These are phyloP conservation scores for Plasmopara muralis DNA, from an alignment of 352 stramenopile genomes.

Conservation along the genomic window DNA sequence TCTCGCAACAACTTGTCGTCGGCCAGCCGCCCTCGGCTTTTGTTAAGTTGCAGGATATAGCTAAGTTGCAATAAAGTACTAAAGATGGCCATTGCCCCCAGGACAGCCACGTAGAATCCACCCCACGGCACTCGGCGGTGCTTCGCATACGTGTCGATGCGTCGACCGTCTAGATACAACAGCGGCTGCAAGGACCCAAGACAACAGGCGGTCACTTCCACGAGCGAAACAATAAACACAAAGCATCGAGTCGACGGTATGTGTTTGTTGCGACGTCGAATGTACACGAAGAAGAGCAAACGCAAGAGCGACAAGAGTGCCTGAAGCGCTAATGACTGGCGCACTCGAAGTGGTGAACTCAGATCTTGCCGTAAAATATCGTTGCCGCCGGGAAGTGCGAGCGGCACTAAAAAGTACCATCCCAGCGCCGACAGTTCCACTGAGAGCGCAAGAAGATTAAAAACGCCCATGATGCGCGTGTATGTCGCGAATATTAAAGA, in stretches of 20 bases:
- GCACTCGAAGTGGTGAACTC: slow-evolving; percentile 33
- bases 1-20: slow-evolving; percentile 63
- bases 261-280: slow-evolving; percentile 60
- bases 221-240: slow-evolving; percentile 71
- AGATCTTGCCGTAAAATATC: slow-evolving; percentile 37
- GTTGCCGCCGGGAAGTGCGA: slow-evolving; percentile 21
- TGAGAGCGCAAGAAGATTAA: slow-evolving; percentile 54
- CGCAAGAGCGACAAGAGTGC: slow-evolving; percentile 45
- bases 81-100: slow-evolving; percentile 39
- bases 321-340: slow-evolving; percentile 62
- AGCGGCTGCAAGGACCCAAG: slow-evolving; percentile 57
- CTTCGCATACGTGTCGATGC: slow-evolving; percentile 35
- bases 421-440: slow-evolving; percentile 47
- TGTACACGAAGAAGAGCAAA: slow-evolving; percentile 57
- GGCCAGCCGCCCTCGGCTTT: slow-evolving; percentile 47
- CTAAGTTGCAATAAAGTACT: slow-evolving; percentile 55
- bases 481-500: slow-evolving; percentile 4
- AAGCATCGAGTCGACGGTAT: slow-evolving; percentile 68
- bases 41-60: slow-evolving; percentile 78
- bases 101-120: slow-evolving; percentile 43
- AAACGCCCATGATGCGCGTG: slow-evolving; percentile 44
- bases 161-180: slow-evolving; percentile 48
- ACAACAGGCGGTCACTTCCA: slow-evolving; percentile 35
- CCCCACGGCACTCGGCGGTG: slow-evolving; percentile 45
- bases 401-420: slow-evolving; percentile 48